phyloP scores from a whole-genome alignment of 805 yeast species.

The Wickerhamomyces chaumierensis region DNA sequence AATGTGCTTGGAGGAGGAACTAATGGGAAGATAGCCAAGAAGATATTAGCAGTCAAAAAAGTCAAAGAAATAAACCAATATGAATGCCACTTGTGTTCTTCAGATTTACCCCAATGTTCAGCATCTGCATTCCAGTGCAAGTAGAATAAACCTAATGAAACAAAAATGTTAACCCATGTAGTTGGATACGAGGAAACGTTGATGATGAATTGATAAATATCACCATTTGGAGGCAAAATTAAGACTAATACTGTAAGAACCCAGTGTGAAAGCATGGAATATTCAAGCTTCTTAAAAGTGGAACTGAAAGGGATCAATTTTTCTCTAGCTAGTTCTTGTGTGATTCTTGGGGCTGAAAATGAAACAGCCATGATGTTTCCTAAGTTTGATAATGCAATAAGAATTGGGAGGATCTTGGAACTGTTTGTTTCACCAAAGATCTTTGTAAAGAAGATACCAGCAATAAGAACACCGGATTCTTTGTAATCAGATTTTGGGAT shows the following conservation, averaged over 20 bases:
- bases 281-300: constrained; percentile 29
- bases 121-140: constrained; percentile 29
- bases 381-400: constrained; percentile 49
- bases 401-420: constrained; percentile 36
- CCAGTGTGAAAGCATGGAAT: constrained; percentile 45
- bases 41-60: constrained; percentile 35
- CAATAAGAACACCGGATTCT: constrained; percentile 50
- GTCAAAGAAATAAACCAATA: constrained; percentile 20
- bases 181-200: constrained; percentile 56
- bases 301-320: constrained; percentile 37
- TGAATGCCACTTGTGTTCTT: constrained; percentile 18
- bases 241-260: constrained; percentile 40
- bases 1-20: constrained; percentile 35
- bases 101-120: constrained; percentile 29
- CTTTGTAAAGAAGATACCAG: constrained; percentile 48
- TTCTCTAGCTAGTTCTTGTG: constrained; percentile 44
- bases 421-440: constrained; percentile 47
- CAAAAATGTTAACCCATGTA: constrained; percentile 42
- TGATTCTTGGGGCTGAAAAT: constrained; percentile 48
- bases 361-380: constrained; percentile 59
- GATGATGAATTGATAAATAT: constrained; percentile 51
- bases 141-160: constrained; percentile 42
- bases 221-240: constrained; percentile 50
- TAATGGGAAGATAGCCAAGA: constrained; percentile 45
- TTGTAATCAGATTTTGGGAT: constrained; percentile 33